Evolutionary conservation across 1,284 basidiomycete genomes (phyloP).

Genomic region (Wallemia ichthyophaga): DNA sequence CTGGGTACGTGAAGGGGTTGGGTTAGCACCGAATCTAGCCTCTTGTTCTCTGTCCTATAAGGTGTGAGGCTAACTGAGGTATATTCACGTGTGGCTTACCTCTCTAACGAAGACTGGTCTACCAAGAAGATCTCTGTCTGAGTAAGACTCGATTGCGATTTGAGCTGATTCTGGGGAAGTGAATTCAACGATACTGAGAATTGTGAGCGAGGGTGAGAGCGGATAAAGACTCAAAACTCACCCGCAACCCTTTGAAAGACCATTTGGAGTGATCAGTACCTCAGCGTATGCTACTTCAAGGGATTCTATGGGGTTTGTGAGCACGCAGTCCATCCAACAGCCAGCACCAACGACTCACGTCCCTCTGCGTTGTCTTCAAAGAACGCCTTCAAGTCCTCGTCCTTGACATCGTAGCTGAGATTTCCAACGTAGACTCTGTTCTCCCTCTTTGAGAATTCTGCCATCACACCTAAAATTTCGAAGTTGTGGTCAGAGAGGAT

Average conservation of each 20-base stretch:
- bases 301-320: slow-evolving; percentile 30
- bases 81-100: slow-evolving; percentile 21
- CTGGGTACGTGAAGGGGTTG: slow-evolving; percentile 28
- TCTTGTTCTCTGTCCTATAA: slow-evolving; percentile 75
- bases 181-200: slow-evolving; percentile 61
- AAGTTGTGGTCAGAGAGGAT: slow-evolving; percentile 3
- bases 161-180: slow-evolving; percentile 53
- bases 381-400: slow-evolving; percentile 88
- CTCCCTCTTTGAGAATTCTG: slow-evolving; percentile 81
- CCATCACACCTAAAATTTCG: slow-evolving; percentile 10
- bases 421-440: slow-evolving; percentile 96
- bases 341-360: slow-evolving; percentile 49
- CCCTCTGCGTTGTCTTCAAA: slow-evolving; percentile 35
- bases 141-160: slow-evolving; percentile 53
- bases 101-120: slow-evolving; percentile 87
- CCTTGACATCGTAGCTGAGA: slow-evolving; percentile 87
- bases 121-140: slow-evolving; percentile 59
- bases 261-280: slow-evolving; percentile 81
- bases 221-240: slow-evolving; percentile 20
- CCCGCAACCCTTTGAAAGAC: slow-evolving; percentile 95
- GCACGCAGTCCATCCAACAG: slow-evolving; percentile 26
- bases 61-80: slow-evolving; percentile 1
- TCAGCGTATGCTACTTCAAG: slow-evolving; percentile 89
- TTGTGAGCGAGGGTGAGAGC: slow-evolving; percentile 1
- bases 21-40: slow-evolving; percentile 71